Base-by-base conservation (phyloP, 2,329 filamentous ascomycete genomes). In the Botrytis deweyae region DNA sequence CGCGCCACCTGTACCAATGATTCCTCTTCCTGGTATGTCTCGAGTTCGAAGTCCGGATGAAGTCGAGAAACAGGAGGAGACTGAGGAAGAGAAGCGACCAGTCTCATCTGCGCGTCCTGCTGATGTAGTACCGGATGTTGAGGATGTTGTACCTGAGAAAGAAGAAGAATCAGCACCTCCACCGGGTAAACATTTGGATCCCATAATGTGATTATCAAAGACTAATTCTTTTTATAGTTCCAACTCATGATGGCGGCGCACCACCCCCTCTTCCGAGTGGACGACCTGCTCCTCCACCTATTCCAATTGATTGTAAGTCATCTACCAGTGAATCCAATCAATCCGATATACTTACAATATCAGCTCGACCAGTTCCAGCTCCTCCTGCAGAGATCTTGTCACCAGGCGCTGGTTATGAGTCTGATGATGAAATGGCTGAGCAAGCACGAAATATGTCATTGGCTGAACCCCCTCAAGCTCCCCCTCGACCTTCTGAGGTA, bases 341-440 rank as follows among this genome's bases (percentile, higher is more conserved):
- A 20, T 70, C 1, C 22, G 7, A 7, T 70, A 74, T 79, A 77
- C 82, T 83, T 76, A 80, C 74, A 52, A 72, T 69, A 78, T 38
- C 78, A 94, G 92, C 88, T 78, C 92, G 91, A 67, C 89, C 91
- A 64, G 85, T 86, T 2, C 88, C 88, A 49, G 85, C 85, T 59
- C 85, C 88, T 69, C 84, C 88, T 58, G 84, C 87, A 52, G 84
- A 85, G 62, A 80, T 88, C 25, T 85, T 87, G 66, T 93, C 93
- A 59, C 90, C 90, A 64, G 93, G 90, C 74, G 88, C 92, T 75
- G 94, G 94, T 44, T 97, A 94, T 1, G 93, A 92, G 81, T 96
- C 95, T 62, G 95, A 97, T 78, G 95, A 98, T 81, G 95, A 98
- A 82, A 84, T 94, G 78, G 94, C 92, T 16, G 85, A 85, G 71